Evolutionary conservation across 768 basidiomycete genomes (phyloP), one percentile per base, ranked within the genome.

Genomic region (Tulasnella sp.): DNA sequence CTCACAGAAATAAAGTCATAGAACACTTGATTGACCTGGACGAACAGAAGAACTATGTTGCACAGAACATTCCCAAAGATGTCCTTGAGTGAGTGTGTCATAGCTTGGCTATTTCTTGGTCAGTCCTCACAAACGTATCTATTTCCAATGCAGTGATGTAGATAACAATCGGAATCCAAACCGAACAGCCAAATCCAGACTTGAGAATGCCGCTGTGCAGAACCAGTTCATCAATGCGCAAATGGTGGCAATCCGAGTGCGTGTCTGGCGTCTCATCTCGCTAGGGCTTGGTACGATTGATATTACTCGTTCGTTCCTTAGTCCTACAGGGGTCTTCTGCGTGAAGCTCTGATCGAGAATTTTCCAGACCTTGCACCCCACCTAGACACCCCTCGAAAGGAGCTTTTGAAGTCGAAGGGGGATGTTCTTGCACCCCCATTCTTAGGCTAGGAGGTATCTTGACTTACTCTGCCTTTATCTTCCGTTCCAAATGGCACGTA

Each of bases 221-320:
- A 91, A 91, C 65, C 88, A 89, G 65, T 90, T 88, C 62, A 86
- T 88, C 83, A 87, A 90, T 64, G 87, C 85, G 27, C 89, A 90
- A 66, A 85, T 91, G 36, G 75, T 77, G 42, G 88, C 86, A 0
- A 77, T 91, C 25, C 77, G 80, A 54, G 86, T 86, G 61, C 63
- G 78, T 63, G n/a, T 27, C 12, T 29, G 32, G 40, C n/a, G 32
- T 23, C 25, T 51, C 4, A 23, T 25, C 23, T 58, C 34, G 40
- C 9, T 17, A 12, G 31, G 9, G 54, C 59, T 61, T 31, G 9
- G 25, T n/a, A 14, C 15, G n/a, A 11, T 45, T 5, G 19, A 0
- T 17, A 12, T 45, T 45, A 2, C n/a, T n/a, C 41, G 8, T 9
- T 8, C 17, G 8, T 32, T 23, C 25, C 39, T 51, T 57, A 88